Percentiles rank a stretch among this genome's conserved stretches.
Conservation (phyloP, 768 basidiomycete genomes). For the Phaffia australis region DNA sequence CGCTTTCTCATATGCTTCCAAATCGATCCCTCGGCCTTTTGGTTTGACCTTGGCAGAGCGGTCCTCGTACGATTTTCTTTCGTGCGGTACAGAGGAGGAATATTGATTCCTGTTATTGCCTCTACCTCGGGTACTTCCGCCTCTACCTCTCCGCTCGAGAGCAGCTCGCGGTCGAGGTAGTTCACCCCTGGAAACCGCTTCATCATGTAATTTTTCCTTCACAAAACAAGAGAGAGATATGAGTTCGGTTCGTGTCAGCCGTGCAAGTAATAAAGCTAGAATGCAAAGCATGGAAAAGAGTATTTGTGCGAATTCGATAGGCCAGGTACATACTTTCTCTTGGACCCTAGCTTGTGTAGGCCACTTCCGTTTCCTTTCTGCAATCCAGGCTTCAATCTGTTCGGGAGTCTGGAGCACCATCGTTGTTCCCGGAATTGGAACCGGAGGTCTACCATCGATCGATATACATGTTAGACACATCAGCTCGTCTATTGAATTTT, state of each 20-base stretch:
- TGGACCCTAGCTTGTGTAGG: constrained; percentile 58
- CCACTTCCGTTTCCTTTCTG: constrained; percentile 75
- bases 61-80: too few relatives aligned
- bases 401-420: constrained; percentile 66
- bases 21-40: constrained; percentile 32
- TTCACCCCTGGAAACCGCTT: constrained; percentile 72
- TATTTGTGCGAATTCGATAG: neutral
- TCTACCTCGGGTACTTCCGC: constrained; percentile 18
- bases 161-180: constrained; percentile 36
- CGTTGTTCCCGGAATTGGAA: constrained; percentile 49
- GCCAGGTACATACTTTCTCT: constrained; percentile 48
- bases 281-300: neutral
- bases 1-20: neutral
- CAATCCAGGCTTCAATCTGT: constrained; percentile 71
- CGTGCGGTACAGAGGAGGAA: too few relatives aligned
- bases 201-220: constrained; percentile 57
- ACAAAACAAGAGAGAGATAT: neutral
- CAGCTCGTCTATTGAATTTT: neutral
- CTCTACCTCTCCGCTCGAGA: constrained; percentile 28
- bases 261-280: too few relatives aligned
- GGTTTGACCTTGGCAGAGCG: constrained; percentile 1
- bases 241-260: neutral
- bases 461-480: constrained; percentile 6
- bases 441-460: constrained; percentile 34
- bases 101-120: constrained; percentile 25